phyloP scores from a whole-genome alignment of 2,329 filamentous ascomycete genomes.

The Fusarium falciforme region DNA sequence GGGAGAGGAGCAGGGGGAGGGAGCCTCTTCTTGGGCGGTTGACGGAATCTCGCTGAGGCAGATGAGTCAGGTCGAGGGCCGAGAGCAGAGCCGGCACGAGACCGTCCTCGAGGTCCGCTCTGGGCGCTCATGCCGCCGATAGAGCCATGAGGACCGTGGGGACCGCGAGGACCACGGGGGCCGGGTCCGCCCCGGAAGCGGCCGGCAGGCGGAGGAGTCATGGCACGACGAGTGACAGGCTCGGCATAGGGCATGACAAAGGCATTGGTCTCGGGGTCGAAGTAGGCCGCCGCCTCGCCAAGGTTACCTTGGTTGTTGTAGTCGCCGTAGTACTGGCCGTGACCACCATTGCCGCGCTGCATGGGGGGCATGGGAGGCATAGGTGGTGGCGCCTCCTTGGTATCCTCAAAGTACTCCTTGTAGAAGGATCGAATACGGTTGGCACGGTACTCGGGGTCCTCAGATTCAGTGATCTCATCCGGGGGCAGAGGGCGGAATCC shows the following conservation, averaged over 20 bases:
- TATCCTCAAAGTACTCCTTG: conserved; percentile 98
- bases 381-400: conserved; percentile 62
- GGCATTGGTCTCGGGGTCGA: conserved; percentile 74
- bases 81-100: conserved; percentile 61
- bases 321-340: conserved; percentile 75
- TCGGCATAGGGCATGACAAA: conserved; percentile 88
- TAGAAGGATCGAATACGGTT: conserved; percentile 99
- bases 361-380: conserved; percentile 51
- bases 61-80: conserved; percentile 74
- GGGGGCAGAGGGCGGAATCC: conserved; percentile 88
- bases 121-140: conserved; percentile 61
- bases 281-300: conserved; percentile 72
- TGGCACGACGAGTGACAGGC: conserved; percentile 87
- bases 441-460: conserved; percentile 93
- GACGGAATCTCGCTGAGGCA: conserved; percentile 61
- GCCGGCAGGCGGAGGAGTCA: conserved; percentile 87
- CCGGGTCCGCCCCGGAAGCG: conserved; percentile 54
- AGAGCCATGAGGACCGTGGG: conserved; percentile 60
- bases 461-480: conserved; percentile 79
- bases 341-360: conserved; percentile 38
- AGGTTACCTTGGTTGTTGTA: conserved; percentile 75
- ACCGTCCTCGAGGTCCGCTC: conserved; percentile 64
- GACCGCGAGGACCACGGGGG: conserved; percentile 42
- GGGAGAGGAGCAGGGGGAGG: conserved; percentile 80
- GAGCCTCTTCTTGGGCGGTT: conserved; percentile 58